phyloP scores from a whole-genome alignment of 257 asterid species.

The Agastache rugosa region DNA sequence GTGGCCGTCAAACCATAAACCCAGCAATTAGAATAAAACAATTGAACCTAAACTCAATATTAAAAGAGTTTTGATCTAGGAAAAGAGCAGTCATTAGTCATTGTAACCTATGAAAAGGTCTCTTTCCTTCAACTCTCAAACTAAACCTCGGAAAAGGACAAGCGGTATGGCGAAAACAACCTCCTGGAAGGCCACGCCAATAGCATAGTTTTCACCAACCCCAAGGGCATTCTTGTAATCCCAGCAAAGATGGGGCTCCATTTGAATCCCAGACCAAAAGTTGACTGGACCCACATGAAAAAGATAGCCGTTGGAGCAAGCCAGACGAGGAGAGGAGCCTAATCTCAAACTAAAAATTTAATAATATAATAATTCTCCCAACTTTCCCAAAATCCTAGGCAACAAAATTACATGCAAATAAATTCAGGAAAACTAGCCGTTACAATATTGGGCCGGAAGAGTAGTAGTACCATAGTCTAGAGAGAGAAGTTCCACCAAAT shows the following conservation, averaged over 20 bases:
- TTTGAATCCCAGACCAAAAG: constrained; percentile 25
- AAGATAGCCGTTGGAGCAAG: constrained; percentile 73
- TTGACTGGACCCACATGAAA: constrained; percentile 51
- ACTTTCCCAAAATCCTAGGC: constrained; percentile 44
- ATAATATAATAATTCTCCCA: constrained; percentile 29
- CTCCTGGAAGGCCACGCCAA: constrained; percentile 21
- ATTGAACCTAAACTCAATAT: constrained; percentile 15
- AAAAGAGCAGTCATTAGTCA: neutral
- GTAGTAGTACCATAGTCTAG: neutral
- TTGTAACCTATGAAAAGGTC: neutral
- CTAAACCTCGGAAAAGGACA: constrained; percentile 23
- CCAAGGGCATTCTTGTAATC: constrained; percentile 32
- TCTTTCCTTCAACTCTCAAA: neutral
- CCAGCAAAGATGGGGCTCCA: neutral
- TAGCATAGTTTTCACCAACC: neutral
- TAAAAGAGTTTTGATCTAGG: constrained; percentile 10
- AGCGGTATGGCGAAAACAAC: constrained; percentile 40
- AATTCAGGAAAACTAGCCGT: constrained; percentile 80
- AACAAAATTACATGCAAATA: constrained; percentile 42
- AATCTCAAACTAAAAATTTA: neutral
- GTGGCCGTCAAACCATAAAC: neutral
- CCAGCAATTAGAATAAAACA: neutral
- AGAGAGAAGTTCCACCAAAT: constrained; percentile 22
- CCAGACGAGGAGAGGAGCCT: constrained; percentile 43
- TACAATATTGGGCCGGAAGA: constrained; percentile 34